Conservation (phyloP, 805 yeast genomes). For the Lipomyces oligophaga region DNA sequence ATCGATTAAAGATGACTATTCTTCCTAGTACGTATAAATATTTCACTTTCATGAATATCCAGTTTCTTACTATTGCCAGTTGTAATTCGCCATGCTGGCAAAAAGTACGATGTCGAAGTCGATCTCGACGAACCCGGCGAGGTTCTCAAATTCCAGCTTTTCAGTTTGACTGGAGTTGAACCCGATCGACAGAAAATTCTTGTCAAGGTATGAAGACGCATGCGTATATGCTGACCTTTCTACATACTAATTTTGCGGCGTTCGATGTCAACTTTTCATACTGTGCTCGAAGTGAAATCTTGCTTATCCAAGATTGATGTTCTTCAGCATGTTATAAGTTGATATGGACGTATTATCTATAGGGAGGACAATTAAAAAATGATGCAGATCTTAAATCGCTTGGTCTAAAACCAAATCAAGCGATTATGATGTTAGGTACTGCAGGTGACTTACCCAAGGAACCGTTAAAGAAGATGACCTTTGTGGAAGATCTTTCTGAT, state of each 20-base stretch:
- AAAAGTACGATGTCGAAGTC: slow-evolving; percentile 54
- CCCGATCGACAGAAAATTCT: slow-evolving; percentile 84
- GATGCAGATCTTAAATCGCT: slow-evolving; percentile 53
- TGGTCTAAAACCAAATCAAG: slow-evolving; percentile 59
- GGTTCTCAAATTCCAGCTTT: slow-evolving; percentile 64
- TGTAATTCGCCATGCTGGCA: slow-evolving; percentile 65
- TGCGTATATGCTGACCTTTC: neutral
- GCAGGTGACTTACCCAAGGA: slow-evolving; percentile 60
- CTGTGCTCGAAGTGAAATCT: too few relatives aligned
- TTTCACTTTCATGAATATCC: too few relatives aligned
- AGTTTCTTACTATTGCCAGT: too few relatives aligned
- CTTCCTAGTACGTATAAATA: too few relatives aligned
- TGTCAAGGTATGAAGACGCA: slow-evolving; percentile 53
- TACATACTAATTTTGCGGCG: too few relatives aligned
- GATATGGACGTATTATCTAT: neutral
- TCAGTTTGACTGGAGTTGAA: slow-evolving; percentile 75
- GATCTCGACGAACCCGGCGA: slow-evolving; percentile 55
- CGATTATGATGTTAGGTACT: slow-evolving; percentile 87
- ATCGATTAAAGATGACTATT: too few relatives aligned
- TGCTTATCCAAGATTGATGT: too few relatives aligned
- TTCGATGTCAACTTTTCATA: too few relatives aligned
- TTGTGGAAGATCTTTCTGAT: slow-evolving; percentile 65
- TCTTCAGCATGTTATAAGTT: too few relatives aligned
- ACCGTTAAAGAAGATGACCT: slow-evolving; percentile 54
- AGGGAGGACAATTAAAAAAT: slow-evolving; percentile 78